Conservation (phyloP, 2,329 filamentous ascomycete species). For the Bipolaris bicolor region DNA sequence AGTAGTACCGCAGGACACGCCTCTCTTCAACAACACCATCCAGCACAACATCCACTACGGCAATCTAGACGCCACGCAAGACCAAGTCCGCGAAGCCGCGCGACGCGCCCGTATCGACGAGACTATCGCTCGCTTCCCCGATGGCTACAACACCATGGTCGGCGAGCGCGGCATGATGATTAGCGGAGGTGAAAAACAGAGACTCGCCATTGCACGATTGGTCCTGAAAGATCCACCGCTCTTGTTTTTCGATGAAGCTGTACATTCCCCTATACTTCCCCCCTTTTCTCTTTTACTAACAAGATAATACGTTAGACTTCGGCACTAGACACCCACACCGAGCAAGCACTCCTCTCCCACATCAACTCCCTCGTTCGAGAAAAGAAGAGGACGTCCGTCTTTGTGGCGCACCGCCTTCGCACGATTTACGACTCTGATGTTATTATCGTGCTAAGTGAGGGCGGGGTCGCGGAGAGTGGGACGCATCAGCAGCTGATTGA, state of each 20-base stretch:
- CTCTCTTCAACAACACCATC: conserved; percentile 95
- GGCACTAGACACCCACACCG: conserved; percentile 90
- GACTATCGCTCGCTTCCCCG: conserved; percentile 72
- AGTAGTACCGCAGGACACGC: conserved; percentile 95
- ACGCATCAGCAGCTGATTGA: conserved; percentile 87
- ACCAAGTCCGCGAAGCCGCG: conserved; percentile 77
- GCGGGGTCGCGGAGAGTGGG: conserved; percentile 84
- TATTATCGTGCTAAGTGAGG: conserved; percentile 88
- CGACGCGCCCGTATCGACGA: conserved; percentile 84
- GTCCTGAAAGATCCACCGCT: conserved; percentile 88
- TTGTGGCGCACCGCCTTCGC: conserved; percentile 88
- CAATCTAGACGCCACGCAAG: conserved; percentile 74
- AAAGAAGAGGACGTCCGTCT: conserved; percentile 88
- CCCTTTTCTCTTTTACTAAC: conserved; percentile 7
- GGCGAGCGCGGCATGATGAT: conserved; percentile 97
- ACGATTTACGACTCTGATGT: conserved; percentile 92
- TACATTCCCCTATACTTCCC: conserved; percentile 46
- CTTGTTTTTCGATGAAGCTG: conserved; percentile 92
- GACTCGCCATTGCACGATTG: conserved; percentile 80
- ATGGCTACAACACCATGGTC: conserved; percentile 90
- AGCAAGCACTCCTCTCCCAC: conserved; percentile 86
- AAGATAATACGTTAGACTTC: conserved; percentile 63
- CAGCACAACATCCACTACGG: conserved; percentile 96
- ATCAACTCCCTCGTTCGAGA: conserved; percentile 92
- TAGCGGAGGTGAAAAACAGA: conserved; percentile 91